Percentiles rank a stretch among this genome's conserved stretches.
These are phyloP conservation scores for Anaeromyces robustus DNA, from an alignment of 192 early-diverging fungal species.

Conservation along the genomic window DNA sequence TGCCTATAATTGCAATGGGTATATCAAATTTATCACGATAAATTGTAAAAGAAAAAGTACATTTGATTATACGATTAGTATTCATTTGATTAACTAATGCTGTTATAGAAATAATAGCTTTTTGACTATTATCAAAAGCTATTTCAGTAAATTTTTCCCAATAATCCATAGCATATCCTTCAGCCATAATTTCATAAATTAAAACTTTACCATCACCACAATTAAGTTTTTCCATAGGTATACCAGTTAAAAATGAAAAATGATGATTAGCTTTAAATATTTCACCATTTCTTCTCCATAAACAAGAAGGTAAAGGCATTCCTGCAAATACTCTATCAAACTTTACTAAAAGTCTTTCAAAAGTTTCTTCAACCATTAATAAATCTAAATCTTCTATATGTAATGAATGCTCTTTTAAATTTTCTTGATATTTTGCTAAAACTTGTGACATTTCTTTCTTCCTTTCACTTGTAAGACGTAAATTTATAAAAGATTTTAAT, in stretches of 20 bases:
- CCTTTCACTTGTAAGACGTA: not conserved
- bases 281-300: not conserved
- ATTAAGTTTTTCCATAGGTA: not conserved
- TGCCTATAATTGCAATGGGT: not conserved
- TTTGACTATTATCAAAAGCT: constrained; percentile 85
- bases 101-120: constrained; percentile 76
- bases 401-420: not conserved
- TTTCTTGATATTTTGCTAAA: not conserved
- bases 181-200: not conserved
- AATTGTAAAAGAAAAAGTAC: constrained; percentile 91
- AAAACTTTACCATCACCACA: not conserved
- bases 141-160: constrained; percentile 88
- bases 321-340: not conserved
- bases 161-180: constrained; percentile 57
- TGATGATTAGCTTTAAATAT: not conserved
- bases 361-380: not conserved
- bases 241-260: not conserved
- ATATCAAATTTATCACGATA: constrained; percentile 93
- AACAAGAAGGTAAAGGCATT: not conserved
- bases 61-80: constrained; percentile 50
- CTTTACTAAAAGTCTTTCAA: not conserved
- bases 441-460: not conserved
- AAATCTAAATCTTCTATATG: not conserved
- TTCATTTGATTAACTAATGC: constrained; percentile 47
- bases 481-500: not conserved